Percentiles rank a stretch among this genome's conserved stretches.
Evolutionary conservation across 73 alveolate species (phyloP).

Genomic region (Tetrahymena malaccensis): DNA sequence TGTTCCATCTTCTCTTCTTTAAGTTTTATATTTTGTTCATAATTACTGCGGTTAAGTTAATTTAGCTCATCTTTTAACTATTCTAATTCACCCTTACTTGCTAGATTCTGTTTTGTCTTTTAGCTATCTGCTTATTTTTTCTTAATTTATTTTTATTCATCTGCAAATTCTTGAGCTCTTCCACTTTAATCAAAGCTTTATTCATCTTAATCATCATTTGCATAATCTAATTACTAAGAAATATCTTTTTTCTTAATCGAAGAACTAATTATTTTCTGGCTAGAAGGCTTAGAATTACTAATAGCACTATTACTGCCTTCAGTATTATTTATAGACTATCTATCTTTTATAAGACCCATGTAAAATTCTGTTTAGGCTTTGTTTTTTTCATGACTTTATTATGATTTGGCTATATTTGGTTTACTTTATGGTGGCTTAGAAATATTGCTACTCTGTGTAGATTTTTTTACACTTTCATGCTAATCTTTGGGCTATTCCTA

Average conservation of each 20-base stretch:
- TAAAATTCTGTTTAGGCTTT: not conserved
- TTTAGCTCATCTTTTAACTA: not conserved
- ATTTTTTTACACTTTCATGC: not conserved
- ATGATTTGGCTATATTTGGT: not conserved
- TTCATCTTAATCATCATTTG: not conserved
- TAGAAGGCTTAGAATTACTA: not conserved
- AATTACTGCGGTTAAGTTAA: not conserved
- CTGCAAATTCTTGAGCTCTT: not conserved
- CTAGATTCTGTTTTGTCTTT: not conserved
- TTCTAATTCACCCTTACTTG: not conserved
- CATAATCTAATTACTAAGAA: not conserved
- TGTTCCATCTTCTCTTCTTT: not conserved
- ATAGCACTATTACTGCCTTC: no score
- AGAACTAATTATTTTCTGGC: not conserved
- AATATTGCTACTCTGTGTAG: not conserved
- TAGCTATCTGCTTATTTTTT: not conserved
- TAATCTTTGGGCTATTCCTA: not conserved
- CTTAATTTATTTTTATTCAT: not conserved
- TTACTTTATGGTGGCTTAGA: not conserved
- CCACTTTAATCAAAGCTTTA: not conserved
- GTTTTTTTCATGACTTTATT: not conserved
- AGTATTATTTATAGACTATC: not conserved
- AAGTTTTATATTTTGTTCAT: not conserved
- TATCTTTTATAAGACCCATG: not conserved
- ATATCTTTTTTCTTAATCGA: not conserved